Evolutionary conservation across 306 rosid species (phyloP).

Genomic region (Medicago ruthenica): DNA sequence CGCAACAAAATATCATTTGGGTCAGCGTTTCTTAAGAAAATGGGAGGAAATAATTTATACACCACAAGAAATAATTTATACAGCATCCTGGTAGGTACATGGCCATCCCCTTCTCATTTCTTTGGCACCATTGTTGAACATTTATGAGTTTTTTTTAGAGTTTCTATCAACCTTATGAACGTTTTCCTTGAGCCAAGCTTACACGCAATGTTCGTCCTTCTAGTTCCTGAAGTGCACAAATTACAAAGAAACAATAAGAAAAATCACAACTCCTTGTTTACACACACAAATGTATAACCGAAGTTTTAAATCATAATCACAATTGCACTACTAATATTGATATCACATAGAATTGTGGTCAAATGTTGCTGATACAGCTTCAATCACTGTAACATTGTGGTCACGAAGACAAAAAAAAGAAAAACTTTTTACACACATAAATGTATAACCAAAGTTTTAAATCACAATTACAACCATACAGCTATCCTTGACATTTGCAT

Average conservation of each 20-base stretch:
- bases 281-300: not conserved
- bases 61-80: constrained; percentile 42
- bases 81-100: constrained; percentile 37
- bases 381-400: not conserved
- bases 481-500: not conserved
- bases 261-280: not conserved
- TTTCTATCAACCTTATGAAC: constrained; percentile 46
- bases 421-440: not conserved
- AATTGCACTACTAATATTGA: not conserved
- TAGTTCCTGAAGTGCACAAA: constrained; percentile 64
- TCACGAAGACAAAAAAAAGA: not conserved
- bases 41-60: constrained; percentile 27
- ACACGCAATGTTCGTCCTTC: constrained; percentile 87
- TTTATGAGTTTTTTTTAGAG: constrained; percentile 19
- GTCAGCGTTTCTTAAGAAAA: constrained; percentile 24
- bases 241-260: constrained; percentile 24
- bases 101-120: constrained; percentile 38
- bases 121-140: constrained; percentile 39
- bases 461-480: not conserved
- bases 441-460: not conserved
- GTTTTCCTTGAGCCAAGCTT: constrained; percentile 90
- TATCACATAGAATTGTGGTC: not conserved
- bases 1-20: constrained; percentile 35
- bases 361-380: not conserved
- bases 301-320: not conserved